phyloP scores from a whole-genome alignment of 179 eudicot species.

The Monotropa hypopitys region DNA sequence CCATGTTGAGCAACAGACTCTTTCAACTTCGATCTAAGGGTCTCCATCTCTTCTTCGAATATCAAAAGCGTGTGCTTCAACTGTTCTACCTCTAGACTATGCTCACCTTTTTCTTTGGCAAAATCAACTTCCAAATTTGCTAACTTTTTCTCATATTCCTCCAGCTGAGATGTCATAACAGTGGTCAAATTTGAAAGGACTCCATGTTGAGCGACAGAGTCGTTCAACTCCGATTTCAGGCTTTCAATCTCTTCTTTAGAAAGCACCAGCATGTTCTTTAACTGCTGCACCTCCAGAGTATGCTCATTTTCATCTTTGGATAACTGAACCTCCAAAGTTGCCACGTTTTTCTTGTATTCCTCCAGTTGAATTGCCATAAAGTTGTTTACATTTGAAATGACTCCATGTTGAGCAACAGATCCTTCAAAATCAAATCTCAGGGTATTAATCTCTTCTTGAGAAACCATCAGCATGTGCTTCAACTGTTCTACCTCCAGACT shows the following conservation, averaged over 20 bases:
- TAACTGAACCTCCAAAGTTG: slow-evolving; percentile 16
- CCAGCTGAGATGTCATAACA: slow-evolving; percentile 27
- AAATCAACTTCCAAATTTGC: slow-evolving; percentile 18
- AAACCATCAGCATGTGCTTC: slow-evolving; percentile 20
- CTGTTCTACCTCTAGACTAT: slow-evolving; percentile 25
- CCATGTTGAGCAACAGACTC: slow-evolving; percentile 24
- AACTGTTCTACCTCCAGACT: slow-evolving; percentile 27
- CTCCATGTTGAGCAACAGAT: slow-evolving; percentile 25
- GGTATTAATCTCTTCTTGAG: slow-evolving; percentile 30
- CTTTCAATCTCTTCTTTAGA: slow-evolving; percentile 41
- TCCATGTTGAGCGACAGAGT: slow-evolving; percentile 24
- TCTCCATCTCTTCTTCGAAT: slow-evolving; percentile 39
- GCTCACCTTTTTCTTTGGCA: slow-evolving; percentile 16
- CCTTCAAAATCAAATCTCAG: slow-evolving; percentile 38
- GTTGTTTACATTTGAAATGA: slow-evolving; percentile 30
- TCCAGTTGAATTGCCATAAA: slow-evolving; percentile 30
- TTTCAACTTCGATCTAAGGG: slow-evolving; percentile 32
- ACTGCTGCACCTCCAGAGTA: slow-evolving; percentile 23
- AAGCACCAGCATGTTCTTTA: slow-evolving; percentile 22
- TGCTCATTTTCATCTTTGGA: slow-evolving; percentile 20
- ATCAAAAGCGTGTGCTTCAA: slow-evolving; percentile 22
- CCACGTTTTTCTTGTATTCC: slow-evolving; percentile 24
- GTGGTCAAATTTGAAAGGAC: slow-evolving; percentile 30
- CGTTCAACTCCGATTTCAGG: slow-evolving; percentile 38
- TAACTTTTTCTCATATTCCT: slow-evolving; percentile 25